Base-by-base conservation (phyloP, 129 eudicot genomes). In the Flaveria sonorensis region DNA sequence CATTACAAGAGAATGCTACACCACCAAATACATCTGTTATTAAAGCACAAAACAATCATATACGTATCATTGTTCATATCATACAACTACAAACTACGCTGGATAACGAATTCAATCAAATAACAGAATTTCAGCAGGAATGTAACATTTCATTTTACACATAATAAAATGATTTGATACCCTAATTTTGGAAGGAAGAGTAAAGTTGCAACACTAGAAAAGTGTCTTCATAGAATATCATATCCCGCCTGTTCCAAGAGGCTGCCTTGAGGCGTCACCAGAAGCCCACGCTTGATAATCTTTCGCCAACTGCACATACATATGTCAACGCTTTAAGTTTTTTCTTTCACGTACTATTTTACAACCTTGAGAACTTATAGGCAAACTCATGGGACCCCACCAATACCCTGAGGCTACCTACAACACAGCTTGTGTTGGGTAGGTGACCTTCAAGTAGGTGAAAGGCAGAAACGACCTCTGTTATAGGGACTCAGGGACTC, bases 281-380 rank as follows among this genome's bases (percentile, higher is more conserved):
- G 98, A 90, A 76, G 98, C 98, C 98, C 98, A 90, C 13, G 97
- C 96, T 87, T 87, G 57, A 62, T 93, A 90, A 71, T 93, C 98
- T 84, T 90, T 93, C 71, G 87, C 97, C 71, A 93, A 82, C 98
- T 93, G 89, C 83, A 63, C 46, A 63, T 30, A 32, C 62, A 63
- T 30, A 63, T 30, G 18, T 63, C 15, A 2, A 30, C 21, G 7
- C 46, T 28, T 32, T 5, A 6, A 28, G 30, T 14, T 63, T 6
- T 53, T n/a, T 10, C 0, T 53, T 53, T 70, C 7, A 62, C 48
- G 46, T 61, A 15, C 7, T 50, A 15, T 3, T 50, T 3, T 13
- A 50, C n/a, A 50, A 50, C 6, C 19, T 7, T 50, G 56, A 50
- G 56, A 50, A 50, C 55, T 48, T 48, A 48, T 16, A 1, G 2